Base-by-base conservation (phyloP, 1,284 basidiomycete species). In the Sanghuangporus baumii region DNA sequence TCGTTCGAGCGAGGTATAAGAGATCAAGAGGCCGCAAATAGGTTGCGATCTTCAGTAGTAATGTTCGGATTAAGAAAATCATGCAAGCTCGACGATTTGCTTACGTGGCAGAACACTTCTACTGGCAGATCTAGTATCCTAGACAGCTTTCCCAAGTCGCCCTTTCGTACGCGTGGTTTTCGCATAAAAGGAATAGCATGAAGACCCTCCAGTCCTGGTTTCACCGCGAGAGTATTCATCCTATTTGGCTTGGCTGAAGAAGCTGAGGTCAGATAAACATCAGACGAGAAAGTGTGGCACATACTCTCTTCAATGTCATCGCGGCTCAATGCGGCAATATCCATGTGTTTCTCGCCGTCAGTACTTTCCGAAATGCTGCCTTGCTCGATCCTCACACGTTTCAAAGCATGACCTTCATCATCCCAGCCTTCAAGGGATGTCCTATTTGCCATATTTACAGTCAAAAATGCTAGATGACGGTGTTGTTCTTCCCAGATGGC, bases 21-120 rank as follows among this genome's bases (percentile, higher is more conserved):
- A 66, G 38, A 51, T 66, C 65, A 14, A 43, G 4, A 2, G 65
- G 65, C 11, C 34, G 9, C 16, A 66, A 31, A 55, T 66, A 31
- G 5, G 18, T 14, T 18, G 58, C 58, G 51, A 66, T 61, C 65
- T 66, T 8, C 23, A 23, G 48, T 26, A n/a, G 18, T 23, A 51
- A 23, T 11, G 18, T 31, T 2, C 5, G 26, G 23, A 26, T 6
- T 31, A 0, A 1, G 18, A n/a, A 26, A 11, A 51, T 11, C 7
- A 12, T 11, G 14, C 18, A 4, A 11, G 4, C 18, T 9, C 12
- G 48, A 6, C 12, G 26, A 26, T 26, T 18, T 11, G 41, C 50
- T 5, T 37, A 60, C 59, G 50, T 60, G 50, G 26, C 50, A 40
- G 37, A 60, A 60, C 6, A 60, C 26, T 16, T 60, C 59, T 2